Base-by-base conservation (phyloP, 208 protist genomes). In the Wallacemonas collosoma region DNA sequence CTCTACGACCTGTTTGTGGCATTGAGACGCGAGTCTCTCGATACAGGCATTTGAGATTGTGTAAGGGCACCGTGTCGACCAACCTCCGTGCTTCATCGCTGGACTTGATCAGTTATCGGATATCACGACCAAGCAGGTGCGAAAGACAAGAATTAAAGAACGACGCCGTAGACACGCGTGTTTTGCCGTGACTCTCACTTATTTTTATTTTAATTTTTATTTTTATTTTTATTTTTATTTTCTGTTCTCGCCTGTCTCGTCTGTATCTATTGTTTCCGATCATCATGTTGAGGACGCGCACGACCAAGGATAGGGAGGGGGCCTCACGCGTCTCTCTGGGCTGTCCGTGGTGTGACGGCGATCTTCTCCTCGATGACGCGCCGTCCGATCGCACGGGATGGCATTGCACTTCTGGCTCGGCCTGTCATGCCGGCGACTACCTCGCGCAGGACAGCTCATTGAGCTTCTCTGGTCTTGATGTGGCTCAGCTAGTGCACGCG, bases 271-370 rank as follows among this genome's bases (percentile, higher is more conserved):
- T 35, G 12, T 26, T 56, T 56, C 26, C 51, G 6, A 26, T 56
- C 1, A 56, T 15, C 38, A 56, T 56, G 51, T 56, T n/a, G 8
- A n/a, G 9, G 4, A n/a, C 7, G 51, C 26, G 26, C 26, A 56
- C 14, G 15, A 56, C 9, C 26, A 56, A 6, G 14, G 51, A 56
- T 17, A 41, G 9, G 56, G 5, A 8, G 17, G 40, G 43, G 9
- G n/a, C 62, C 35, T 36, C 58, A 35, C 58, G 43, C 12, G 36
- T 57, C 11, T n/a, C 68, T 40, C 63, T 82, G 14, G 61, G 78
- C 5, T 82, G 78, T 41, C 78, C 77, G n/a, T 82, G 78, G 78
- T 82, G 78, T 63, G 17, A 14, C 7, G 56, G 74, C 58, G 72
- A 68, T 2, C 56, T 60, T 8, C 55, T 82, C 26, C 5, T 50